Base-by-base conservation (phyloP, 768 basidiomycete genomes). In the Punctularia strigosozonata region DNA sequence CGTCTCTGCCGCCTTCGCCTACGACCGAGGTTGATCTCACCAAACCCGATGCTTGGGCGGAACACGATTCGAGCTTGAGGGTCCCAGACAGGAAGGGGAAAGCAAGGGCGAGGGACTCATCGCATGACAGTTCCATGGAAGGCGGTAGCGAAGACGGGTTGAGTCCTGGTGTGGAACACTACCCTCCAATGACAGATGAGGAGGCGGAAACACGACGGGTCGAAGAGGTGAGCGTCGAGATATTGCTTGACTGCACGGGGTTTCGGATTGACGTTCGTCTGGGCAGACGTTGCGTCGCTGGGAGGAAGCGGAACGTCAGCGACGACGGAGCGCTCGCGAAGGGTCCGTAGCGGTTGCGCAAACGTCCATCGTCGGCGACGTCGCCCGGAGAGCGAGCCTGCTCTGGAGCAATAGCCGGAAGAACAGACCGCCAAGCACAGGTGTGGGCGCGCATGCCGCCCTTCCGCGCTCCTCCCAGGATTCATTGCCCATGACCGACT, bases 251-350 rank as follows among this genome's bases (percentile, higher is more conserved):
- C 21, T 41, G 21, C 33, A 14, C 39, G 36, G 37, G 15, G 37
- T 20, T 31, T 44, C 30, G 26, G 19, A 25, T 14, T 46, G 25
- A n/a, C 44, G 17, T 33, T 31, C 30, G 22, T 30, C 3, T 10
- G 14, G 6, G 32, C 55, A 89, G 86, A 89, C 75, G 43, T 65
- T 90, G 20, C 67, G 70, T 46, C 70, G 71, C 31, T 89, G 85
- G 87, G 86, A 89, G 48, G 61, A 75, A 33, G 75, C 75, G 28
- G 86, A 89, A 51, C 70, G 80, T 15, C 77, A 76, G 48, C 71
- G 82, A 42, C 72, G 86, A 61, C 87, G 78, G 58, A 68, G 71
- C 25, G 77, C 72, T 3, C 70, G 86, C 40, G 79, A 77, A 40
- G 76, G 79, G 2, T 10, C 49, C 4, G 46, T 57, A 15, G 45